Evolutionary conservation across 2,329 filamentous ascomycete genomes (phyloP), one percentile per base, ranked within the genome.

Genomic region (Phialophora tarda): DNA sequence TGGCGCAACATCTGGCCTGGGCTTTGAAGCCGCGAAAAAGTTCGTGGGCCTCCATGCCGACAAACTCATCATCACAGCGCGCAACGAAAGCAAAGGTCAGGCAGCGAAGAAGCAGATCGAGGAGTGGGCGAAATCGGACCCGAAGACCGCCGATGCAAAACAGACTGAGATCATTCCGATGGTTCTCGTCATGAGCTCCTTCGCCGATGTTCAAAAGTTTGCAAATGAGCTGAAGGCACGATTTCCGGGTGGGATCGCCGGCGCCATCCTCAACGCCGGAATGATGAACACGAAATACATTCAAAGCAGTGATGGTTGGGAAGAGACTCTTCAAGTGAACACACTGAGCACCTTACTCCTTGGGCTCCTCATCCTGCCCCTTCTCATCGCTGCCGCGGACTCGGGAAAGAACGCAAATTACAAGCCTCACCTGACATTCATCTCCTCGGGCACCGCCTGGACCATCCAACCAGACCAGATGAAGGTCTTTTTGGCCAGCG

Each of bases 321-420:
- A 86, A 65, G 77, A 81, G 61, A 83, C 80, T 1, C 69, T 89
- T 11, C 85, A 88, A 73, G 83, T 87, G 69, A 88, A 88, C 71
- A 79, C 82, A 1, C 75, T 89, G 1, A 85, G 85, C 2, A 88
- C 85, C 0, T 78, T 81, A 6, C 77, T 88, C 0, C 75, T 89
- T 6, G 84, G 79, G 0, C 68, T 87, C 2, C 73, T 87, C 1
- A 77, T 89, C 11, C 75, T 85, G 1, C 82, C 82, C 0, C 81
- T 82, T 60, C 72, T 85, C 12, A 74, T 75, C 26, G 73, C 71
- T 6, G 78, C 77, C 53, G 76, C 78, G 21, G 72, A 74, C 4
- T 58, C 60, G 1, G 69, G 73, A 2, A 68, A 65, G 24, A 65
- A 23, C 14, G 24, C 48, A 28, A 53, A 59, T 2, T 66, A 62